Evolutionary conservation across 2,329 filamentous ascomycete genomes (phyloP).

Genomic region (Colletotrichum lupini): DNA sequence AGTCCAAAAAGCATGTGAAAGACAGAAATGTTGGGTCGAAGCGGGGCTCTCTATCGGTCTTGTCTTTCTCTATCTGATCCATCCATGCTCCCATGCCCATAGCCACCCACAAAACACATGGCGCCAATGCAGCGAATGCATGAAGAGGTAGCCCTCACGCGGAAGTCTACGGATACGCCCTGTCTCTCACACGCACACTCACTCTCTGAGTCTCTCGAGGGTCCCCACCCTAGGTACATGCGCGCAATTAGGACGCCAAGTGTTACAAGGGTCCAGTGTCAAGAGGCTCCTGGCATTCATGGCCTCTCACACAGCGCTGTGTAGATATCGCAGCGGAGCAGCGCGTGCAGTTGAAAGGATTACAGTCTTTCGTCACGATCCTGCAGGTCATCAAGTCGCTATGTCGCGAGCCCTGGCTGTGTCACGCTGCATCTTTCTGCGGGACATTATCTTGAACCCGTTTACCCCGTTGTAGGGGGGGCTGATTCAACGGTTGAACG

Average conservation of each 20-base stretch:
- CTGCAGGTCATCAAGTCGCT: background rate
- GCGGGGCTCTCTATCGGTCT: constrained; percentile 26
- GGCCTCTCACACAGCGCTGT: background rate
- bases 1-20: constrained; percentile 28
- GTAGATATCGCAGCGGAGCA: background rate
- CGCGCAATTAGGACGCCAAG: constrained; percentile 9
- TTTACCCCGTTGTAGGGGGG: background rate
- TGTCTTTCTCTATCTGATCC: constrained; percentile 18
- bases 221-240: background rate
- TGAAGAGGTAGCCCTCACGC: background rate
- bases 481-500: background rate
- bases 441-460: background rate
- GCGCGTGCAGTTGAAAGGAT: background rate
- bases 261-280: constrained; percentile 6
- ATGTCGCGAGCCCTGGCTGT: background rate
- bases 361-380: background rate
- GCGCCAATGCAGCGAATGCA: constrained; percentile 20
- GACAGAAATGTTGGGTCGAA: constrained; percentile 35
- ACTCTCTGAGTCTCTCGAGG: background rate
- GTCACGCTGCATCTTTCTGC: background rate
- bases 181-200: no score
- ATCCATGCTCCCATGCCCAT: constrained; percentile 23
- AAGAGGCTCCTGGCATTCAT: constrained; percentile 10
- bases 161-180: background rate
- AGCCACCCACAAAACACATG: constrained; percentile 7